Percentiles rank a stretch among this genome's conserved stretches.
Evolutionary conservation across 1,284 basidiomycete genomes (phyloP).

Genomic region (Microbotryomycetes sp.): DNA sequence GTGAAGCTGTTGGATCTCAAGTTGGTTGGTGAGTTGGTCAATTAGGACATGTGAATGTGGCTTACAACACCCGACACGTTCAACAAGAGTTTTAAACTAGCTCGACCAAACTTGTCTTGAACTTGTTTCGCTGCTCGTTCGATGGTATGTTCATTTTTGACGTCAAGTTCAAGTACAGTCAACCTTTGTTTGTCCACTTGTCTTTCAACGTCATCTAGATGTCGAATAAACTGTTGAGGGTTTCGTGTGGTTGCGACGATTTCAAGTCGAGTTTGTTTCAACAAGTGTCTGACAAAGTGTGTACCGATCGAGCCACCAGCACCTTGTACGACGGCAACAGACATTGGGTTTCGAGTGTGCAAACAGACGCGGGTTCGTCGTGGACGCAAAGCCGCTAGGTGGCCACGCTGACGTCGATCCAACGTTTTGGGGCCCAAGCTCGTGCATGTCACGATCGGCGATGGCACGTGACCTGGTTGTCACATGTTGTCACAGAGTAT

Average conservation of each 20-base stretch:
- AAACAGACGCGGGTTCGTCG: too few relatives aligned
- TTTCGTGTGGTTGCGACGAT: conserved; percentile 47
- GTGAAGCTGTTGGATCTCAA: conserved; percentile 40
- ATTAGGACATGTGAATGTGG: neutral
- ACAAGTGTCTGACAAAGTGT: conserved; percentile 37
- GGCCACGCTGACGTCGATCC: too few relatives aligned
- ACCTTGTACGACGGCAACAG: conserved; percentile 36
- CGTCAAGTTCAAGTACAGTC: conserved; percentile 45
- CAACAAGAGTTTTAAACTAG: conserved; percentile 44
- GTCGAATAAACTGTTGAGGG: conserved; percentile 37
- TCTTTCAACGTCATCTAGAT: conserved; percentile 32
- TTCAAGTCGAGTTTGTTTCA: conserved; percentile 43
- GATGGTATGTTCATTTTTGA: conserved; percentile 44
- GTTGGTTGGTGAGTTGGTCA: neutral
- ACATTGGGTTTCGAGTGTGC: conserved; percentile 26
- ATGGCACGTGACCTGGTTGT: too few relatives aligned
- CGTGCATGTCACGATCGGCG: too few relatives aligned
- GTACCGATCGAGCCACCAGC: conserved; percentile 30
- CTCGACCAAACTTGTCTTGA: conserved; percentile 43
- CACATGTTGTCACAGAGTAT: too few relatives aligned
- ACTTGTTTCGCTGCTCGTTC: conserved; percentile 43
- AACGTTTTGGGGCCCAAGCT: too few relatives aligned
- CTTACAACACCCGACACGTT: conserved; percentile 48
- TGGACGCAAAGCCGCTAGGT: too few relatives aligned
- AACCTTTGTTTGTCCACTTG: conserved; percentile 37